phyloP scores from a whole-genome alignment of 2,329 filamentous ascomycete species.

The Fonsecaea erecta region DNA sequence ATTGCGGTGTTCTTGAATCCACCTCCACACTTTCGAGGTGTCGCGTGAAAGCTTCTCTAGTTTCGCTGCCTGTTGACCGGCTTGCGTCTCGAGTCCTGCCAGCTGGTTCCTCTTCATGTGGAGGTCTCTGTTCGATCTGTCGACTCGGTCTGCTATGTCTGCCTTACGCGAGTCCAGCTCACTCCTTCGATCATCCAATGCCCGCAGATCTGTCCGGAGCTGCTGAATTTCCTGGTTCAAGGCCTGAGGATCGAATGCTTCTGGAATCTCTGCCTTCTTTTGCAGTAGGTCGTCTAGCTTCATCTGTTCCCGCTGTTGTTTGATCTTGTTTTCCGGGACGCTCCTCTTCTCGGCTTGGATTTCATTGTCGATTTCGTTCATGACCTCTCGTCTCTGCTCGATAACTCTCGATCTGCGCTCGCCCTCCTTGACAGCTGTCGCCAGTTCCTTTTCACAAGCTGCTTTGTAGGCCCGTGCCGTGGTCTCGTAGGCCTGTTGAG shows the following conservation, averaged over 20 bases:
- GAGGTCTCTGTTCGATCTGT: conserved; percentile 45
- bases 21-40: conserved; percentile 73
- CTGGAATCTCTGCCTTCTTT: conserved; percentile 64
- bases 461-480: conserved; percentile 46
- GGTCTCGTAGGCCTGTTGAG: conserved; percentile 71
- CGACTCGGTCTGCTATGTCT: conserved; percentile 48
- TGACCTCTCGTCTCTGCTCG: conserved; percentile 45
- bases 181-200: conserved; percentile 47
- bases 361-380: conserved; percentile 46
- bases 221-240: conserved; percentile 30
- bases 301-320: conserved; percentile 56
- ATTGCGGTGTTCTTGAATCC: conserved; percentile 73
- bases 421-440: conserved; percentile 42
- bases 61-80: conserved; percentile 72
- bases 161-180: conserved; percentile 25
- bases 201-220: conserved; percentile 36
- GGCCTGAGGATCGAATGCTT: conserved; percentile 63
- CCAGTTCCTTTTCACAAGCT: conserved; percentile 59
- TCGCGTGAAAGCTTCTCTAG: conserved; percentile 67
- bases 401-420: conserved; percentile 45
- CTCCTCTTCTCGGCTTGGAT: conserved; percentile 59
- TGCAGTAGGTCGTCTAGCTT: conserved; percentile 68
- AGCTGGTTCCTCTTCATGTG: conserved; percentile 56
- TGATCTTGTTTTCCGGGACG: conserved; percentile 57
- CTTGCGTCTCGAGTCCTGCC: conserved; percentile 69